These are phyloP conservation scores for Kernera saxatilis DNA, from an alignment of 345 rosid genomes.

Conservation along the genomic window DNA sequence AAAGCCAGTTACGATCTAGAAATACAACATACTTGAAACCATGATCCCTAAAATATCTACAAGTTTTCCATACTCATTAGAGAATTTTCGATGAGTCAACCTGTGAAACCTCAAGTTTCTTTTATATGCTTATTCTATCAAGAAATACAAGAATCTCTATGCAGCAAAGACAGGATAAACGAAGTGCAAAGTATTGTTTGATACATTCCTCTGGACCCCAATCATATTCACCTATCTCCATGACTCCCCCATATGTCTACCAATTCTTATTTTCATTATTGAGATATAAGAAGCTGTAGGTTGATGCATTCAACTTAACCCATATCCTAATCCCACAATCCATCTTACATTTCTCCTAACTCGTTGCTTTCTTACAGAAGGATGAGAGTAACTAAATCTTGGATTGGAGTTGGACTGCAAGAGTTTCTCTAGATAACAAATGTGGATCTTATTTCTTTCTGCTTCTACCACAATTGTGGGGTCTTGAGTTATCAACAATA, in stretches of 20 bases:
- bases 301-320: neutral
- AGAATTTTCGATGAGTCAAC: neutral
- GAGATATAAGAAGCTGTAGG: neutral
- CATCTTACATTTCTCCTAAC: neutral
- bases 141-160: neutral
- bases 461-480: neutral
- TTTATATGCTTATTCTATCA: neutral
- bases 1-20: conserved; percentile 9
- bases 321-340: neutral
- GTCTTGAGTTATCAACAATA: neutral
- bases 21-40: neutral
- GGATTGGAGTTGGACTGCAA: neutral
- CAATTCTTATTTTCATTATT: neutral
- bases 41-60: neutral
- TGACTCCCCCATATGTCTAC: neutral
- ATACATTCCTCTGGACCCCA: neutral
- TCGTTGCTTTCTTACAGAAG: neutral
- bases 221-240: neutral
- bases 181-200: neutral
- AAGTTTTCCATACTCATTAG: neutral
- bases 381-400: neutral
- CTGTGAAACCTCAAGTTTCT: neutral
- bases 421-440: neutral
- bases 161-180: neutral
- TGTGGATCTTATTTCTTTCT: neutral